Percentiles rank a stretch among this genome's conserved stretches.
phyloP scores from a whole-genome alignment of 805 yeast genomes.

The Metschnikowia sp. region DNA sequence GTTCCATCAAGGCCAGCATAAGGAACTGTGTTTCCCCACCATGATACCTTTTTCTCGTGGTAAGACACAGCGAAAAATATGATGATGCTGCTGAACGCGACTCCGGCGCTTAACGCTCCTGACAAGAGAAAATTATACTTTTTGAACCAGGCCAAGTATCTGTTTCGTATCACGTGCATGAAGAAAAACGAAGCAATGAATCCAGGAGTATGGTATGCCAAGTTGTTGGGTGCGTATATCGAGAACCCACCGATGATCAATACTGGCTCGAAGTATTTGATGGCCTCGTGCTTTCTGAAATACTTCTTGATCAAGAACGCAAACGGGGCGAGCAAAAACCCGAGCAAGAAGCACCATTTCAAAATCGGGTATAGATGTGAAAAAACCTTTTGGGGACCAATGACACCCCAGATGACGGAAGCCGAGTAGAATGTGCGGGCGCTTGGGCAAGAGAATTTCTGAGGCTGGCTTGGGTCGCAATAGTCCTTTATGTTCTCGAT shows the following conservation, averaged over 20 bases:
- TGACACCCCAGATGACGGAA: constrained; percentile 61
- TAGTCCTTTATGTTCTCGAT: constrained; percentile 2
- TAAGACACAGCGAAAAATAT: constrained; percentile 38
- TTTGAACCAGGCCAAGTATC: constrained; percentile 32
- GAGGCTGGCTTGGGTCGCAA: neutral
- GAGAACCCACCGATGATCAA: constrained; percentile 31
- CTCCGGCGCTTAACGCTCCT: constrained; percentile 32
- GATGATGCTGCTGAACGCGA: constrained; percentile 33
- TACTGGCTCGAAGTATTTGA: constrained; percentile 33
- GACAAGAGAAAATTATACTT: constrained; percentile 34
- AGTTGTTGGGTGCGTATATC: constrained; percentile 32
- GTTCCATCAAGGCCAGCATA: constrained; percentile 35
- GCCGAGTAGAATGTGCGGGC: constrained; percentile 45
- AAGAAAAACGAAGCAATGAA: constrained; percentile 24
- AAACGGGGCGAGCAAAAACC: constrained; percentile 25
- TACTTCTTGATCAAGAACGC: constrained; percentile 22
- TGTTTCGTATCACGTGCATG: constrained; percentile 28
- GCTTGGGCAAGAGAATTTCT: constrained; percentile 6
- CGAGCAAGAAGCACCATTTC: constrained; percentile 34
- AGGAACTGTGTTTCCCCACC: constrained; percentile 27
- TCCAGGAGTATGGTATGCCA: constrained; percentile 28
- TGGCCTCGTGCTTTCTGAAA: constrained; percentile 16
- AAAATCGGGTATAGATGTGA: constrained; percentile 32
- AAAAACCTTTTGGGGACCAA: constrained; percentile 46
- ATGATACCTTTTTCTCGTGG: constrained; percentile 23